These are phyloP conservation scores for Aspergillus novoparasiticus DNA, from an alignment of 2,329 filamentous ascomycete genomes.

Conservation along the genomic window DNA sequence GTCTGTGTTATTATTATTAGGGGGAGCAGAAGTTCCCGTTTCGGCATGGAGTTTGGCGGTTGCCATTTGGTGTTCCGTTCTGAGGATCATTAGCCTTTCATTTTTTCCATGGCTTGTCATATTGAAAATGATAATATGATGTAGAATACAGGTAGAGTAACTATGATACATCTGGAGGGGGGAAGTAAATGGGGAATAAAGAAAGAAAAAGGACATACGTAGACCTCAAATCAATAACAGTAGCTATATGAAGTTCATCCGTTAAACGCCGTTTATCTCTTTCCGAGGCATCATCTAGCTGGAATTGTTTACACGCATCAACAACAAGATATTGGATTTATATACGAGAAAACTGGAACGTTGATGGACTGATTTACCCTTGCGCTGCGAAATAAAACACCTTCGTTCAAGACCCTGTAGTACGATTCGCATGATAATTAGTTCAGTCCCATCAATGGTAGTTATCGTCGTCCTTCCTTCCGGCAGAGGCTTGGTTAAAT, in stretches of 20 bases:
- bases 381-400: slow-evolving; percentile 69
- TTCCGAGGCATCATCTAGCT: slow-evolving; percentile 69
- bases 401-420: slow-evolving; percentile 58
- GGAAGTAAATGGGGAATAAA: background rate
- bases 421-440: background rate
- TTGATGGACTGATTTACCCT: slow-evolving; percentile 51
- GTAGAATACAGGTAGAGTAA: background rate
- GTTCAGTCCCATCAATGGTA: background rate
- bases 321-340: slow-evolving; percentile 7
- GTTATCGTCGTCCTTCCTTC: background rate
- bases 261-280: slow-evolving; percentile 64
- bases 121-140: background rate
- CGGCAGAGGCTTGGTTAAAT: background rate
- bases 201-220: slow-evolving; percentile 53
- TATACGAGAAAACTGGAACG: background rate
- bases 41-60: slow-evolving; percentile 61
- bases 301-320: slow-evolving; percentile 2
- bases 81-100: slow-evolving; percentile 33
- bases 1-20: slow-evolving; percentile 51
- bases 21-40: slow-evolving; percentile 38
- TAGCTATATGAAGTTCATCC: slow-evolving; percentile 65
- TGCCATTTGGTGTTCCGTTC: slow-evolving; percentile 73
- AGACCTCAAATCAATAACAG: slow-evolving; percentile 78
- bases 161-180: background rate
- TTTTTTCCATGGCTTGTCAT: background rate